These are phyloP conservation scores for Fomitopsis pulvina DNA, from an alignment of 768 basidiomycete genomes.

Conservation along the genomic window DNA sequence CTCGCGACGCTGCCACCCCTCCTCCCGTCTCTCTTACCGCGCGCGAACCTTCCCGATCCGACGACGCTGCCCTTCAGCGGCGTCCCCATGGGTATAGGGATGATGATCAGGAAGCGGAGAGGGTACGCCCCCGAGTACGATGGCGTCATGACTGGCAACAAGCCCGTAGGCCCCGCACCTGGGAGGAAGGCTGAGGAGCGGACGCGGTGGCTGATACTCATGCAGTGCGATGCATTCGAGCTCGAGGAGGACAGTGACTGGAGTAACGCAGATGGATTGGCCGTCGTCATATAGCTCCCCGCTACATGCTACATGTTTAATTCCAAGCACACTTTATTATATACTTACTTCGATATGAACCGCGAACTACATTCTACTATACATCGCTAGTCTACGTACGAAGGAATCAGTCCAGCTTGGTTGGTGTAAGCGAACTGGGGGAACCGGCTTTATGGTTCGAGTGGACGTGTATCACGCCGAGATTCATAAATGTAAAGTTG, in stretches of 20 bases:
- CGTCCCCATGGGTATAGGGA: slow-evolving; percentile 13
- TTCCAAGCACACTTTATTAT: too few species aligned
- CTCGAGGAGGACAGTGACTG: slow-evolving; percentile 10
- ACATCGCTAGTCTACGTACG: too few species aligned
- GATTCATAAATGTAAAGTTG: too few species aligned
- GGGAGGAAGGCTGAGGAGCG: slow-evolving; percentile 35
- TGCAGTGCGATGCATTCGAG: slow-evolving; percentile 43
- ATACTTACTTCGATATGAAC: too few species aligned
- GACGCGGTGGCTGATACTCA: slow-evolving; percentile 38
- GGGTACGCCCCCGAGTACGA: slow-evolving; percentile 6
- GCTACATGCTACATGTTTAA: too few species aligned
- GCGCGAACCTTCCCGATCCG: slow-evolving; percentile 25
- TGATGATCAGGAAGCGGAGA: slow-evolving; percentile 10
- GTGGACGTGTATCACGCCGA: too few species aligned
- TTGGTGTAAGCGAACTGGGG: too few species aligned
- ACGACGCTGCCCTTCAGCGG: slow-evolving; percentile 27
- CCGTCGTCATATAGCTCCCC: not conserved
- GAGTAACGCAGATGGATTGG: not conserved
- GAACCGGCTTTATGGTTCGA: too few species aligned
- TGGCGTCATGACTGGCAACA: slow-evolving; percentile 24
- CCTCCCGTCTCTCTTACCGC: slow-evolving; percentile 16
- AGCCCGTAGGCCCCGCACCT: slow-evolving; percentile 33
- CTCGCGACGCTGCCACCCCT: slow-evolving; percentile 37
- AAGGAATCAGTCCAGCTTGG: too few species aligned
- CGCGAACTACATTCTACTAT: too few species aligned